These are phyloP conservation scores for Boletus semigastroideus DNA, from an alignment of 1,284 basidiomycete genomes.

Conservation along the genomic window DNA sequence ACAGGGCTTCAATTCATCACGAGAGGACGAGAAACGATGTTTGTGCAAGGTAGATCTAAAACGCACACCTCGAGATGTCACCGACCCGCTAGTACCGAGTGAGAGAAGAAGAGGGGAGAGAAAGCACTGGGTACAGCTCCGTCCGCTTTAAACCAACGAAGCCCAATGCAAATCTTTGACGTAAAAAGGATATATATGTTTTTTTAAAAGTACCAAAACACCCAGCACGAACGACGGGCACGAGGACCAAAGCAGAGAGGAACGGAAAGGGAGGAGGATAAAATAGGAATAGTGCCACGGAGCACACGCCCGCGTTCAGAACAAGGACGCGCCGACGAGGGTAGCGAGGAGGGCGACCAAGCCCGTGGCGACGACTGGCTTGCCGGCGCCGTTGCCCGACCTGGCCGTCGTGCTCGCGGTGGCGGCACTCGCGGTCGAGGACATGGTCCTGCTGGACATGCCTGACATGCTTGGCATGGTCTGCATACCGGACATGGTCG, in stretches of 20 bases:
- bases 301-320: too few relatives aligned
- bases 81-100: background rate
- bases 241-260: background rate
- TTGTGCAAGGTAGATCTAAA: background rate
- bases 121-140: background rate
- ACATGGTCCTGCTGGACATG: background rate
- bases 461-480: background rate
- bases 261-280: too few relatives aligned
- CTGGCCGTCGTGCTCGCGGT: constrained; percentile 13
- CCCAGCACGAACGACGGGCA: too few relatives aligned
- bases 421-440: background rate
- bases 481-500: background rate
- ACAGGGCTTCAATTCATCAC: too few relatives aligned
- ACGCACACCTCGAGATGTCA: background rate
- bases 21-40: too few relatives aligned
- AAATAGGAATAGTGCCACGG: too few relatives aligned
- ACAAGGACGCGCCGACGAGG: constrained; percentile 20
- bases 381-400: constrained; percentile 23
- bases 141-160: background rate
- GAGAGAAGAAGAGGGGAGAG: background rate
- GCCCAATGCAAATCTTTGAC: background rate
- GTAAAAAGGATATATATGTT: background rate
- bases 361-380: constrained; percentile 19
- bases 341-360: constrained; percentile 22
- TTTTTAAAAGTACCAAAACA: background rate